Percentiles rank a stretch among this genome's conserved stretches.
These are phyloP conservation scores for Asterionellopsis glacialis DNA, from an alignment of 108 stramenopile species.

Conservation along the genomic window DNA sequence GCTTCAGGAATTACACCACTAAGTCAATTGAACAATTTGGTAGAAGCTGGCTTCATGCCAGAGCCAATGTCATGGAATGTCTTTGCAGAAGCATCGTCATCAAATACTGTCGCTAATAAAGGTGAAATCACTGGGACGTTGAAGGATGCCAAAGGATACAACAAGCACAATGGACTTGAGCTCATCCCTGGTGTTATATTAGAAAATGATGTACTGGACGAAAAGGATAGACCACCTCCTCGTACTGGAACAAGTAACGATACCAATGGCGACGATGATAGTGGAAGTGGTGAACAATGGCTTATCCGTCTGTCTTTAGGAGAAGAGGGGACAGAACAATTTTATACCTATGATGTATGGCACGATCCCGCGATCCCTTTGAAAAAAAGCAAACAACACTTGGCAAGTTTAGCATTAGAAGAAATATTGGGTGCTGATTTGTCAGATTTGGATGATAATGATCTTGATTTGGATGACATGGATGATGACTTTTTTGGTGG, in stretches of 20 bases:
- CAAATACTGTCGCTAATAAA: background rate
- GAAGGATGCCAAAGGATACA: no score
- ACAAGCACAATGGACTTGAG: no score
- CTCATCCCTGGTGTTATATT: background rate
- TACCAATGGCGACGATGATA: conserved; percentile 9
- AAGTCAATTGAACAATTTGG: conserved; percentile 44
- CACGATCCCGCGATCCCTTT: conserved; percentile 5
- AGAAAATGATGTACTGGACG: background rate
- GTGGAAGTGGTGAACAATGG: conserved; percentile 2
- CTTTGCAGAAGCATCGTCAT: no score
- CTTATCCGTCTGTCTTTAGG: conserved; percentile 32
- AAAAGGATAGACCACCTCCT: background rate
- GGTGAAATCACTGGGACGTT: conserved; percentile 2
- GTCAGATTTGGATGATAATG: conserved; percentile 14
- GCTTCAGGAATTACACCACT: conserved; percentile 11
- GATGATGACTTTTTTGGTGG: conserved; percentile 12
- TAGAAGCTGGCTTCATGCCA: conserved; percentile 50
- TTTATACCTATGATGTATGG: conserved; percentile 10
- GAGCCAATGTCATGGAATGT: conserved; percentile 35
- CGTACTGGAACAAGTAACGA: conserved; percentile 2
- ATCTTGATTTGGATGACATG: conserved; percentile 14
- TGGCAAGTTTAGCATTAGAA: conserved; percentile 59
- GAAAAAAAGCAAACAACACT: conserved; percentile 32
- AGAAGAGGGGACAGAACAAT: conserved; percentile 17
- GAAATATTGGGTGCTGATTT: conserved; percentile 38